phyloP scores from a whole-genome alignment of 768 basidiomycete genomes.

The Termitomyces sp. region DNA sequence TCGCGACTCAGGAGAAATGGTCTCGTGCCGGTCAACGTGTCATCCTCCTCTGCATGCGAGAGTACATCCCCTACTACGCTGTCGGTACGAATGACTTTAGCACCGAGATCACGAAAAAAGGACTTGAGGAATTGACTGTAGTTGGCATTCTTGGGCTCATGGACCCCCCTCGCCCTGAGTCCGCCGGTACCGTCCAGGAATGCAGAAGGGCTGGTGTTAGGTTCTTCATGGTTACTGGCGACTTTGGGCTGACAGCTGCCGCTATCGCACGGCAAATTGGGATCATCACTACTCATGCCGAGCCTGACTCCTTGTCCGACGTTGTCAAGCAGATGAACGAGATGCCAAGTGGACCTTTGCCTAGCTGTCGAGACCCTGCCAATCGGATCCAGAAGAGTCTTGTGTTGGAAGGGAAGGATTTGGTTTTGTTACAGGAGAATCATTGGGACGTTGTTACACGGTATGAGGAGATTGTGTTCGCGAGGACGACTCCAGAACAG shows the following conservation, averaged over 20 bases:
- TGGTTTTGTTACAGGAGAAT: conserved; percentile 28
- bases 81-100: conserved; percentile 20
- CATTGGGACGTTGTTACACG: conserved; percentile 40
- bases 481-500: conserved; percentile 54
- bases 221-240: conserved; percentile 57
- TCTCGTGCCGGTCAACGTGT: conserved; percentile 52
- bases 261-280: conserved; percentile 46
- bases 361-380: conserved; percentile 17
- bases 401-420: conserved; percentile 43
- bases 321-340: conserved; percentile 10
- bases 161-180: conserved; percentile 53
- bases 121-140: conserved; percentile 37
- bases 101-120: conserved; percentile 37
- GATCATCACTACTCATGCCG: conserved; percentile 35
- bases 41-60: conserved; percentile 40
- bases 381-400: conserved; percentile 34
- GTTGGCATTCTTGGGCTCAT: conserved; percentile 52
- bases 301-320: conserved; percentile 14
- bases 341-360: conserved; percentile 2
- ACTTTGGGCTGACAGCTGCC: conserved; percentile 50
- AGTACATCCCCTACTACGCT: conserved; percentile 19
- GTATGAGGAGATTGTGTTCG: conserved; percentile 47
- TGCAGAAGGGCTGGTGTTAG: conserved; percentile 49
- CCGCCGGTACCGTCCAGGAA: conserved; percentile 41
- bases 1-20: conserved; percentile 35